These are phyloP conservation scores for Blumeriella jaapii DNA, from an alignment of 2,329 filamentous ascomycete species.

Conservation along the genomic window DNA sequence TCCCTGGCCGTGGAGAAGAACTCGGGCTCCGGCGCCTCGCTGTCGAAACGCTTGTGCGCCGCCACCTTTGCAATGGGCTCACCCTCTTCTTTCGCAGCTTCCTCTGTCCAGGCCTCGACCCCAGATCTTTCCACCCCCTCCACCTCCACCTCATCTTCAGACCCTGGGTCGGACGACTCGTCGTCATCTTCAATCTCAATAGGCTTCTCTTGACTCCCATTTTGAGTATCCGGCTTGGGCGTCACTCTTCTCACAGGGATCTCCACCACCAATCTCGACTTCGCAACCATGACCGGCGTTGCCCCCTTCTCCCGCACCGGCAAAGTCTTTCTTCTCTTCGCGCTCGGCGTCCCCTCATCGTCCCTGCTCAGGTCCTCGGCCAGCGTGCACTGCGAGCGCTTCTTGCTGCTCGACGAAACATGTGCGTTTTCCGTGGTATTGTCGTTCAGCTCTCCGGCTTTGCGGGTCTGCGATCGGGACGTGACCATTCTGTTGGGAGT, in stretches of 20 bases:
- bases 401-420: constrained; percentile 8
- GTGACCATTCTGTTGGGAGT: constrained; percentile 16
- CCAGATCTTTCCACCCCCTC: neutral
- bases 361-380: constrained; percentile 4
- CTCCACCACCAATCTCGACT: constrained; percentile 16
- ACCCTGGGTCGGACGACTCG: constrained; percentile 4
- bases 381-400: constrained; percentile 4
- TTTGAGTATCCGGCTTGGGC: neutral
- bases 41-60: constrained; percentile 20
- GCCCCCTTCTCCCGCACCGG: constrained; percentile 16
- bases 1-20: constrained; percentile 10
- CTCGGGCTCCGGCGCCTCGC: constrained; percentile 14
- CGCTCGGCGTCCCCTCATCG: constrained; percentile 7
- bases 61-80: constrained; percentile 1
- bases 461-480: constrained; percentile 10
- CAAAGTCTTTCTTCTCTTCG: constrained; percentile 21
- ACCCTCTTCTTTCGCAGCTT: neutral
- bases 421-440: constrained; percentile 12
- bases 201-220: constrained; percentile 1
- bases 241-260: constrained; percentile 12
- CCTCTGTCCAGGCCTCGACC: no score
- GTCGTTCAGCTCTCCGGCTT: constrained; percentile 5
- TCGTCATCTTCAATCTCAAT: constrained; percentile 8
- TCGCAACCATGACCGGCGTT: constrained; percentile 1
- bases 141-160: constrained; percentile 2